Base-by-base conservation (phyloP, 495 filamentous ascomycete species). In the Delitschia confertaspora region DNA sequence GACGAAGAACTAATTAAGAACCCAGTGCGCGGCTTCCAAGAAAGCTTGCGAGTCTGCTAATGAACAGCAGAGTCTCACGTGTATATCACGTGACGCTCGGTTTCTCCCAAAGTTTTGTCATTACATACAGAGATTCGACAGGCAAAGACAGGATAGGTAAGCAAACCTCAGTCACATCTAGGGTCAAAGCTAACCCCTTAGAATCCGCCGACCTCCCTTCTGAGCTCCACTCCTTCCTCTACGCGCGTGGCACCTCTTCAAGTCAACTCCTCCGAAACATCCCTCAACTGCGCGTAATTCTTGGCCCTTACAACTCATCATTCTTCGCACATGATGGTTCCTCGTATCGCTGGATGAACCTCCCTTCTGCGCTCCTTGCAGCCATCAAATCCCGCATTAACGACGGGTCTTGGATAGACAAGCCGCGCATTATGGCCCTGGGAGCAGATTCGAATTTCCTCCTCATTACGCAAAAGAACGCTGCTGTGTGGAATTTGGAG, bases 261-360 rank as follows among this genome's bases (percentile, higher is more conserved):
- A 18, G 23, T 21, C 22, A 6, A 10, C 24, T 11, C 2, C 11
- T 45, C n/a, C 51, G 45, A 18, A 9, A 40, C 16, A 39, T 55
- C 20, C 22, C 38, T 5, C 23, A 42, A 2, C 16, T 55, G 5
- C 35, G 41, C 13, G 10, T 55, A 2, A 49, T 29, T 4, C 39
- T 55, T 3, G 51, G 51, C 18, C 45, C 51, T n/a, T 29, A 55
- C 22, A 55, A 55, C 23, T 6, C 23, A 16, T 55, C 51, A 10
- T 55, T 44, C 39, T 55, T 41, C 33, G 46, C 27, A 6, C 16
- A 25, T 36, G 51, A 55, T 27, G 18, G 20, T 4, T 23, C 19
- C 6, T 21, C 45, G 6, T 55, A 37, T 14, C 34, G 39, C 3
- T 55, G 51, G 51, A 34, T 45, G 27, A 46, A 46, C 19, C 41